Conservation (phyloP, 2,329 filamentous ascomycete species). For the Diaporthe destruens region DNA sequence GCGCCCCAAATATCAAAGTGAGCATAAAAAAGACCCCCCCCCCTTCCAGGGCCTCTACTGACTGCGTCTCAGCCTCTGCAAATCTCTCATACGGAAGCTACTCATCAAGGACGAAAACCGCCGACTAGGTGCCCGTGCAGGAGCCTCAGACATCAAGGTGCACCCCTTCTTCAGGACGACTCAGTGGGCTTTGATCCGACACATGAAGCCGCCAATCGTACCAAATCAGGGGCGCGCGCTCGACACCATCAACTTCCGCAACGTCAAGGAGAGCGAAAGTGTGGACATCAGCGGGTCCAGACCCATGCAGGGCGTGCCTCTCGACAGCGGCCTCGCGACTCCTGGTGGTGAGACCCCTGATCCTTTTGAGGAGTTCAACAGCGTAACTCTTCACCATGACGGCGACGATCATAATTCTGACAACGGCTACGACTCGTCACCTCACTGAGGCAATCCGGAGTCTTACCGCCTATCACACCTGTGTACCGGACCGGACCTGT, state of each 20-base stretch:
- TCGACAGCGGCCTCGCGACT: slow-evolving; percentile 87
- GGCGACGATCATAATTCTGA: slow-evolving; percentile 76
- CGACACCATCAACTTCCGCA: slow-evolving; percentile 97
- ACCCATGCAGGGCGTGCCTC: slow-evolving; percentile 78
- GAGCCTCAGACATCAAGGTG: slow-evolving; percentile 95
- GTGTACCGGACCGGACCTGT: too few species aligned
- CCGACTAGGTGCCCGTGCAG: slow-evolving; percentile 91
- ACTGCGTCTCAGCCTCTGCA: slow-evolving; percentile 78
- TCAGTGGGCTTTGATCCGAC: slow-evolving; percentile 95
- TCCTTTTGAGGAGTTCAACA: slow-evolving; percentile 99
- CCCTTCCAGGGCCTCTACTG: slow-evolving; percentile 5
- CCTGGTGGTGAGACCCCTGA: slow-evolving; percentile 84
- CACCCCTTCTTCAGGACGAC: slow-evolving; percentile 97
- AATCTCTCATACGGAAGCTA: slow-evolving; percentile 94
- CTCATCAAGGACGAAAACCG: slow-evolving; percentile 98
- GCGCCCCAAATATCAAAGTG: slow-evolving; percentile 92
- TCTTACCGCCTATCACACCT: neutral
- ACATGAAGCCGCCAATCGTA: slow-evolving; percentile 98
- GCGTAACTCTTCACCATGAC: slow-evolving; percentile 95
- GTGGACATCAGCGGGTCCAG: slow-evolving; percentile 82
- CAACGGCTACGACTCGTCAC: slow-evolving; percentile 45
- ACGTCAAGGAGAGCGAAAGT: slow-evolving; percentile 96
- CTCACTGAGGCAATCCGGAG: slow-evolving; percentile 24
- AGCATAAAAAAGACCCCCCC: slow-evolving; percentile 52
- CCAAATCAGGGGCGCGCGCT: slow-evolving; percentile 90